These are phyloP conservation scores for Veloboletus limbatus DNA, from an alignment of 1,284 basidiomycete species.

Conservation along the genomic window DNA sequence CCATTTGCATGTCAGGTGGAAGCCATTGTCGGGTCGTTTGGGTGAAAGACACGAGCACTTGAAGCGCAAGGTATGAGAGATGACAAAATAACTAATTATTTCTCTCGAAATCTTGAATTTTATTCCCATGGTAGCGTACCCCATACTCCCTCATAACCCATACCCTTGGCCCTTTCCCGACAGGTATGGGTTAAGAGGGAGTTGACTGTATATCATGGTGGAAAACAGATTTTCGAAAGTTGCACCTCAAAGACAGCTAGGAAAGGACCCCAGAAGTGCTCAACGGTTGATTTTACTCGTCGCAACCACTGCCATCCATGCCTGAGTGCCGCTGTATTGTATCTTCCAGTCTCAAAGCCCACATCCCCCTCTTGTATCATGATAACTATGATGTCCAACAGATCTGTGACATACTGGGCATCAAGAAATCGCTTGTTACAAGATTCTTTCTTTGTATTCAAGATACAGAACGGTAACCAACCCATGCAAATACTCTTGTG, in stretches of 20 bases:
- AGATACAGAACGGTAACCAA: background rate
- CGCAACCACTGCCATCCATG: conserved; percentile 1
- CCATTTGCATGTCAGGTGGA: conserved; percentile 11
- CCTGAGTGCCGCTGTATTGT: background rate
- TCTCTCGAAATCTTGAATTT: too few relatives aligned
- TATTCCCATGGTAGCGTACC: too few relatives aligned
- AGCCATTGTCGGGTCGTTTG: conserved; percentile 23
- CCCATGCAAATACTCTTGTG: background rate
- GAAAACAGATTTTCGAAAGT: background rate
- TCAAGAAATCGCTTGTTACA: conserved; percentile 6
- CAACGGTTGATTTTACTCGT: background rate
- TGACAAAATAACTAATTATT: conserved; percentile 20
- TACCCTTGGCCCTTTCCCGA: background rate
- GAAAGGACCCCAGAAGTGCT: background rate
- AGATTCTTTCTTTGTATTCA: background rate
- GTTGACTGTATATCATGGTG: background rate
- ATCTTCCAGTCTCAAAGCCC: conserved; percentile 1
- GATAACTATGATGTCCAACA: background rate
- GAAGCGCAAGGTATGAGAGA: conserved; percentile 17
- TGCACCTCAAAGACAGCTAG: background rate
- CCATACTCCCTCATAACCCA: conserved; percentile 1
- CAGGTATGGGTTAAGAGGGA: background rate
- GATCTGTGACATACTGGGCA: conserved; percentile 1
- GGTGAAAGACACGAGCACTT: conserved; percentile 18
- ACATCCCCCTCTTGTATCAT: conserved; percentile 2